These are phyloP conservation scores for Petrea volubilis DNA, from an alignment of 257 asterid species.

Conservation along the genomic window DNA sequence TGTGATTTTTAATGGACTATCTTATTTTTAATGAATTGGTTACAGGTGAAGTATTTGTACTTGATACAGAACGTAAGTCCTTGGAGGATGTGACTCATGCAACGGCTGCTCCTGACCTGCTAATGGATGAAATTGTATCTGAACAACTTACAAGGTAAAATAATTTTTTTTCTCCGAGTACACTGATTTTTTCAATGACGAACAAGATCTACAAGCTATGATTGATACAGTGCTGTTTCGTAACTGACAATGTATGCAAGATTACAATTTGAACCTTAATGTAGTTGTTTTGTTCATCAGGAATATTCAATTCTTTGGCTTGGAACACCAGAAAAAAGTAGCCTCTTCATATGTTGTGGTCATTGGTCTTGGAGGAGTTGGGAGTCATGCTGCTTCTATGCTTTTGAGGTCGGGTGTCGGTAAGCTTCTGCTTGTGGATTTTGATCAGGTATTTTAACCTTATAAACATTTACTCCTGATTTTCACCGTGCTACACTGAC, in stretches of 20 bases:
- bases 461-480: not conserved
- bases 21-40: not conserved
- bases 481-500: not conserved
- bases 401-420: constrained; percentile 96
- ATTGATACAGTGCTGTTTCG: not conserved
- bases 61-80: constrained; percentile 32
- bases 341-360: constrained; percentile 84
- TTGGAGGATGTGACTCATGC: constrained; percentile 29
- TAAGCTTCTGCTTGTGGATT: constrained; percentile 89
- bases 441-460: constrained; percentile 71
- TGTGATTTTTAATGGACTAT: constrained; percentile 1
- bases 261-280: constrained; percentile 8
- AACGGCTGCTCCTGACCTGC: constrained; percentile 44
- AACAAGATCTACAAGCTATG: constrained; percentile 6
- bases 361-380: constrained; percentile 99
- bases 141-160: constrained; percentile 93
- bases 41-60: constrained; percentile 12
- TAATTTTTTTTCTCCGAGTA: not conserved
- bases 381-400: constrained; percentile 98
- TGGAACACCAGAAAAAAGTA: constrained; percentile 75
- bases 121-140: constrained; percentile 86
- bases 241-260: not conserved
- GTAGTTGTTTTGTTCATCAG: constrained; percentile 34
- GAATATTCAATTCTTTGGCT: constrained; percentile 95
- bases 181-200: constrained; percentile 2